Evolutionary conservation across 202 grass and related monocot genomes (phyloP), one percentile per base, ranked within the genome.

Genomic region (Musa balbisiana): DNA sequence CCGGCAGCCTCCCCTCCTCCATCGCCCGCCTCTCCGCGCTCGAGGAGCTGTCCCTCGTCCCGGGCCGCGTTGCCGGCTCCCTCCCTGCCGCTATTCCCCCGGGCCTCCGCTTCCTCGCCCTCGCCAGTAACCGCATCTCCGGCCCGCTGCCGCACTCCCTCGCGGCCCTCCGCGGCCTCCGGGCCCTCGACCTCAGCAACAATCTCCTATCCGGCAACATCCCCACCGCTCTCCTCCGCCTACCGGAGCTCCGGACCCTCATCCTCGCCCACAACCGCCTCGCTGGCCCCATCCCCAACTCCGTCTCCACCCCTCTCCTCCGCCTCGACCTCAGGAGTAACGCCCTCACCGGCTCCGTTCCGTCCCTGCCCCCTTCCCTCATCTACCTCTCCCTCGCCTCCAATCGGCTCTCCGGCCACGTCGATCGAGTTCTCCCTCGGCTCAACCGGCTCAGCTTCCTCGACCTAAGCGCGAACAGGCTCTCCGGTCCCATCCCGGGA

Each of bases 311-410:
- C 2, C 81, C 83, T 49, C 90, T 97, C 20, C 81, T 97, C 82
- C 90, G 94, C 14, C 88, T 97, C 11, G 94, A 97, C 82, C 85
- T 97, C 67, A 86, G 89, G 75, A 85, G 89, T 73, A 97, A 97
- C 17, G 24, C 73, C 10, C 82, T 97, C 80, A 69, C 84, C 43
- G 86, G 90, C 80, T 51, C 73, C 56, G 83, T 99, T 55, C 85
- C 91, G 11, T n/a, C 58, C 22, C 85, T 99, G 26, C 89, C 91
- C 2, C 11, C 77, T 4, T 77, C 77, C 43, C 79, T 99, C 58
- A 85, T 90, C 71, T 95, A 99, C 89, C 87, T 99, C 54, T 95
- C 95, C 62, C 83, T 99, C 12, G 69, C 91, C 9, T 81, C 76
- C 15, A 95, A 99, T 83, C 67, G 63, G 24, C 82, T 99, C 56